phyloP scores from a whole-genome alignment of 2,329 filamentous ascomycete species.

The Myriosclerotinia curreyana region DNA sequence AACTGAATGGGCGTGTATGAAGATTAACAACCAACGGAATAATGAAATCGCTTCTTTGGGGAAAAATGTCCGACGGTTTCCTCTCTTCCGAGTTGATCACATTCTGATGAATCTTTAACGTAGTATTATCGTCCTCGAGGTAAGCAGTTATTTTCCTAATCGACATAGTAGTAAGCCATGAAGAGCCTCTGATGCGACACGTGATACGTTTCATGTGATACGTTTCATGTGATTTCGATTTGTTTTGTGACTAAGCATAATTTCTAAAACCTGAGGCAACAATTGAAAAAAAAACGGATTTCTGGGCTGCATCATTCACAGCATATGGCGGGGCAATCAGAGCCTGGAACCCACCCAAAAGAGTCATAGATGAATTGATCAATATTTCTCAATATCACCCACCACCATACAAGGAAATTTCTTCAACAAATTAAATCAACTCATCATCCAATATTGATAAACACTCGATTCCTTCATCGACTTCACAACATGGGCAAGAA shows the following conservation, averaged over 20 bases:
- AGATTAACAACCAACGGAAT: not conserved
- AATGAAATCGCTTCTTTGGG: not conserved
- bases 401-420: constrained; percentile 10
- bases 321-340: constrained; percentile 16
- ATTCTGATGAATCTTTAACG: not conserved
- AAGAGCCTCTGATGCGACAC: too few species aligned
- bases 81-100: not conserved
- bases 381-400: constrained; percentile 13
- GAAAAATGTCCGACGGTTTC: not conserved
- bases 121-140: not conserved
- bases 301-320: constrained; percentile 1
- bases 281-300: too few species aligned
- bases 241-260: not conserved
- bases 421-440: not conserved
- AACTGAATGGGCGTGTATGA: constrained; percentile 8
- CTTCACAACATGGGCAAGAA: constrained; percentile 66
- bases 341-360: constrained; percentile 1
- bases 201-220: not conserved
- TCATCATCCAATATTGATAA: constrained; percentile 4
- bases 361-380: constrained; percentile 16
- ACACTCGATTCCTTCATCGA: constrained; percentile 2
- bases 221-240: not conserved
- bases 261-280: not conserved
- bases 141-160: not conserved
- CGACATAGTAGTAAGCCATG: too few species aligned